phyloP scores from a whole-genome alignment of 805 yeast genomes.

The Pichia exigua region DNA sequence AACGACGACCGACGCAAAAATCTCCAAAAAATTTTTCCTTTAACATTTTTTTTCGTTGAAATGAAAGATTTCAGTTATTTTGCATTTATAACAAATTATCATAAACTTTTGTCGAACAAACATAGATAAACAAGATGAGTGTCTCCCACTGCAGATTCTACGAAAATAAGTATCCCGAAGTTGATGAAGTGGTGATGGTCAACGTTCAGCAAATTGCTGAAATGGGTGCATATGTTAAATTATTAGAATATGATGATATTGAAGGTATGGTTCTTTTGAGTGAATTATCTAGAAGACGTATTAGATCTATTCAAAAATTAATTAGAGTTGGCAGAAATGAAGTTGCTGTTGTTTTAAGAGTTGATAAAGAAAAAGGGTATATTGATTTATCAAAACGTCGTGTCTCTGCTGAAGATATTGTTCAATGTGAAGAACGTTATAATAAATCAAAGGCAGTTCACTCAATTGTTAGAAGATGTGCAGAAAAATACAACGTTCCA shows the following conservation, averaged over 20 bases:
- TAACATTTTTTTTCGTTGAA: not conserved
- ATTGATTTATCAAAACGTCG: slow-evolving; percentile 96
- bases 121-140: slow-evolving; percentile 43
- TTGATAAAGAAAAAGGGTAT: slow-evolving; percentile 97
- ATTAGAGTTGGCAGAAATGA: slow-evolving; percentile 98
- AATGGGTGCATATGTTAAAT: slow-evolving; percentile 98
- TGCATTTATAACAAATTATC: too few species aligned
- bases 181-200: slow-evolving; percentile 98
- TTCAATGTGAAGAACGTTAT: slow-evolving; percentile 95
- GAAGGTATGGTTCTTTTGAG: slow-evolving; percentile 97
- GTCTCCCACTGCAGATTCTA: slow-evolving; percentile 91
- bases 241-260: slow-evolving; percentile 93
- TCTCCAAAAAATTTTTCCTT: not conserved
- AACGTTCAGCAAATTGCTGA: slow-evolving; percentile 98
- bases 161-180: slow-evolving; percentile 97
- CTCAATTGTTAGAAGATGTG: slow-evolving; percentile 96
- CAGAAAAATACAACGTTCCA: slow-evolving; percentile 87
- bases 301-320: slow-evolving; percentile 92
- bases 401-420: slow-evolving; percentile 95
- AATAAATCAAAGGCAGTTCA: slow-evolving; percentile 96
- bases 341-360: slow-evolving; percentile 95
- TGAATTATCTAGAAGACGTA: slow-evolving; percentile 97
- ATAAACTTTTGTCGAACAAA: too few species aligned
- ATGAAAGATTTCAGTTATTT: not conserved
- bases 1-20: not conserved